Evolutionary conservation across 1,139 yeast species (phyloP), one percentile per base, ranked within the genome.

Genomic region (Magnusiomyces tetraspermus): DNA sequence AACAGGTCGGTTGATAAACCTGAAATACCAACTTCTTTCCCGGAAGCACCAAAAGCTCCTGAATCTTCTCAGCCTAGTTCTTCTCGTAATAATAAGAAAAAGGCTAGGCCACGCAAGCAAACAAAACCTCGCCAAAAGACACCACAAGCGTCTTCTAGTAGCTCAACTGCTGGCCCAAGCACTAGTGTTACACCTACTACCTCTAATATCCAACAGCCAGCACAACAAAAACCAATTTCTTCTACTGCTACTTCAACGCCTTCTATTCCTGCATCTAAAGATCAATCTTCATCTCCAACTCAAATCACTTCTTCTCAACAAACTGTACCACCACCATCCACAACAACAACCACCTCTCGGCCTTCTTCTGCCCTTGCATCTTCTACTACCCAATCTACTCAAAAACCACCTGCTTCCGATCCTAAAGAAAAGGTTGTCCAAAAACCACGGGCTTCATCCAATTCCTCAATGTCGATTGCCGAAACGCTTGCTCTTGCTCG

Each of bases 401-500:
- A 11, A 10, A 28, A 28, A 11, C 33, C 33, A 8, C 11, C 33
- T 28, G 11, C 11, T 28, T 11, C 6, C 11, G 33, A 28, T 8
- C 11, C 11, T 8, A 28, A 28, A 28, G 40, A 10, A 10, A 36
- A n/a, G 17, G 8, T 5, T 36, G 17, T 10, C 19, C 40, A 36
- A 36, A 36, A 13, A n/a, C 15, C 40, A 10, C 15, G 40, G 5
- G 40, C 19, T n/a, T 13, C 41, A 19, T 22, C 38, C 33, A 28
- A 28, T 28, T 11, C 28, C 19, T 21, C 30, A 66, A 71, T 79
- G 50, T 76, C 87, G 0, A 82, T 83, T 45, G 86, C 87, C 0
- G 84, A 82, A 58, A 78, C 86, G 0, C 68, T 83, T 57, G 85
- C 85, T 0, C 62, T 76, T 50, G 80, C 82, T 52, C 68, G 85